Evolutionary conservation across 768 basidiomycete genomes (phyloP).

Genomic region (Lactarius pseudohatsudake): DNA sequence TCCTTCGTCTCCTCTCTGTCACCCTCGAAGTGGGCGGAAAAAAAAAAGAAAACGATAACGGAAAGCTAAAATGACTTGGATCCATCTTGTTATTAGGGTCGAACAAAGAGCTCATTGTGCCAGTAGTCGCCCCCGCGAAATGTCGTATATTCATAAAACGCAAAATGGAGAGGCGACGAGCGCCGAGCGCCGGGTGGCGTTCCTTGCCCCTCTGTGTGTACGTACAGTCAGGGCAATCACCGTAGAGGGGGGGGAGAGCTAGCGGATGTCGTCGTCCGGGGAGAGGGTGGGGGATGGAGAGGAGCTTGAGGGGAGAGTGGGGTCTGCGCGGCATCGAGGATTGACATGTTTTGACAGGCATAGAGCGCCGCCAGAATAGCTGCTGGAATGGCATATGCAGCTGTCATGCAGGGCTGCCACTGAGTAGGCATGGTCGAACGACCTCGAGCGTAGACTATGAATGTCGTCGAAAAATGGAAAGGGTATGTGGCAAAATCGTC

Average conservation of each 20-base stretch:
- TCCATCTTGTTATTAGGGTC: neutral
- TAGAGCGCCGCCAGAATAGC: neutral
- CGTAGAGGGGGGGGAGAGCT: too few relatives aligned
- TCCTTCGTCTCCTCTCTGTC: neutral
- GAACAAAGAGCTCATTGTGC: neutral
- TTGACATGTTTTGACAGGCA: slow-evolving; percentile 1
- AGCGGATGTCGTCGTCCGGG: slow-evolving; percentile 1
- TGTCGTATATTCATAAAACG: neutral
- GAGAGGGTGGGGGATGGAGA: neutral
- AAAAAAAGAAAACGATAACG: neutral
- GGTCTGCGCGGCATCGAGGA: neutral
- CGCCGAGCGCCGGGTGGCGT: neutral
- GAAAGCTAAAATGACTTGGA: slow-evolving; percentile 1
- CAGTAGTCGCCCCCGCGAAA: slow-evolving; percentile 1
- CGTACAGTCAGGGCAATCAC: slow-evolving; percentile 4
- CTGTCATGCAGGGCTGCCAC: neutral
- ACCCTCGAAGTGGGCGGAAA: neutral
- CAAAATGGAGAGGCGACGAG: neutral
- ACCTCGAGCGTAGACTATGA: too few relatives aligned
- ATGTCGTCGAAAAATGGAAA: neutral
- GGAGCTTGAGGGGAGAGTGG: neutral
- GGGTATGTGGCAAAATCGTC: too few relatives aligned
- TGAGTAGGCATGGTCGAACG: neutral
- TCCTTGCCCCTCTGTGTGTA: neutral
- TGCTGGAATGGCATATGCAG: neutral